phyloP scores from a whole-genome alignment of 2,329 filamentous ascomycete genomes.

The Botrytis paeoniae region DNA sequence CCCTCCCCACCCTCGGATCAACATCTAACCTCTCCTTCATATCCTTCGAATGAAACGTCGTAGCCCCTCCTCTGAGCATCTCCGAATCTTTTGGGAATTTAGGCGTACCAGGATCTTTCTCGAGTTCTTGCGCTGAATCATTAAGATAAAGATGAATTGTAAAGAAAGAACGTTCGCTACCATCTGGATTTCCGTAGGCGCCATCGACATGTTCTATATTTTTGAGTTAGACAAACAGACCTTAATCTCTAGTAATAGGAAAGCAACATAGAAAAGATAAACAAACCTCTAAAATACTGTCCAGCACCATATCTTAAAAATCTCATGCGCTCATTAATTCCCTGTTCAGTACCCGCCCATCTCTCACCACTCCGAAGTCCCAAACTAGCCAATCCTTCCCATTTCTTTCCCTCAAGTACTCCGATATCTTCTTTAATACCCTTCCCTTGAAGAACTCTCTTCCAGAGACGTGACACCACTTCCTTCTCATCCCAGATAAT shows the following conservation, averaged over 20 bases:
- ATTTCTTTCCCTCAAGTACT: conserved; percentile 35
- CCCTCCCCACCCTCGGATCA: conserved; percentile 54
- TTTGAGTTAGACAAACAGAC: background rate
- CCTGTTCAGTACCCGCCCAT: conserved; percentile 27
- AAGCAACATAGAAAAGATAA: background rate
- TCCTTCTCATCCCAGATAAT: conserved; percentile 70
- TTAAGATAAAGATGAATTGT: conserved; percentile 57
- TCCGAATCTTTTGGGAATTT: background rate
- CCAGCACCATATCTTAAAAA: conserved; percentile 71
- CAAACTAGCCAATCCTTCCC: conserved; percentile 39
- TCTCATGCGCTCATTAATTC: conserved; percentile 70
- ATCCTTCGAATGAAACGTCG: conserved; percentile 50
- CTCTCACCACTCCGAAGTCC: conserved; percentile 24
- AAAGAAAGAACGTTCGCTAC: conserved; percentile 41
- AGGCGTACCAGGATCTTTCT: conserved; percentile 22
- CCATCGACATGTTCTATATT: conserved; percentile 37
- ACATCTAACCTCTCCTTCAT: conserved; percentile 48
- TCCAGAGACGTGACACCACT: conserved; percentile 61
- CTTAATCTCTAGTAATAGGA: too few species aligned
- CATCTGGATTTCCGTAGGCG: conserved; percentile 46
- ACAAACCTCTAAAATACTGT: conserved; percentile 62
- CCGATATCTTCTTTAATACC: conserved; percentile 44
- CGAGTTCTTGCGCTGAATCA: conserved; percentile 45
- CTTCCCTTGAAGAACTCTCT: conserved; percentile 50
- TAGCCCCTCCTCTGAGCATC: conserved; percentile 45